Base-by-base conservation (phyloP, 306 rosid species). In the Phaseolus lunatus region DNA sequence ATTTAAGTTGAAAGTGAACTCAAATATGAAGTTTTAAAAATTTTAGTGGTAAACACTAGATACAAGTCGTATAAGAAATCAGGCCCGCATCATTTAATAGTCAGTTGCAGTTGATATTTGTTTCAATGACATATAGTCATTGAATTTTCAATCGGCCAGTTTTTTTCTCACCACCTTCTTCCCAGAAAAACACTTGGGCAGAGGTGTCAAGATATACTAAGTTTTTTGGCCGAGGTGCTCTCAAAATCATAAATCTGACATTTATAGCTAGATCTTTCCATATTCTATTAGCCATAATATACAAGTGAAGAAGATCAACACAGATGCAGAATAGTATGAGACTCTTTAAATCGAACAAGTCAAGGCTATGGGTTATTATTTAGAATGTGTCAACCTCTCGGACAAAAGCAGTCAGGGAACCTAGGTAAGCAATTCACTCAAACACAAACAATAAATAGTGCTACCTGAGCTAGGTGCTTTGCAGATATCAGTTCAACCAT, bases 391-490 rank as follows among this genome's bases (percentile, higher is more conserved):
- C 41, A 35, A 58, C 57, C 81, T 41, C 74, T 54, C 20, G 62
- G 26, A 29, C 20, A 78, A 49, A 31, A 24, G 24, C 73, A 83
- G 45, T 18, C 22, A 58, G 1, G 45, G 53, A 74, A 18, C 47
- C 41, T 52, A 3, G 66, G 63, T 35, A 70, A 18, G 47, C 45
- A 72, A 45, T 73, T 69, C 61, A 56, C 23, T 53, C 2, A 15
- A 72, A 63, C 29, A 49, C 5, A 64, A 45, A 26, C 79, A 59
- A 63, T 14, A 73, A 68, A 70, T n/a, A 19, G 74, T 20, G 29
- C 56, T 86, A 95, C 99, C 99, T 96, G 99, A 74, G 97, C 99
- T 47, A 96, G 84, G 84, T 96, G 99, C 80, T 92, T 96, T 11
- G 99, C 99, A 53, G 90, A 75, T 75, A 92, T 91, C 78, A 96